Evolutionary conservation across 2,329 filamentous ascomycete species (phyloP).

Genomic region (Alternaria triticimaculans): DNA sequence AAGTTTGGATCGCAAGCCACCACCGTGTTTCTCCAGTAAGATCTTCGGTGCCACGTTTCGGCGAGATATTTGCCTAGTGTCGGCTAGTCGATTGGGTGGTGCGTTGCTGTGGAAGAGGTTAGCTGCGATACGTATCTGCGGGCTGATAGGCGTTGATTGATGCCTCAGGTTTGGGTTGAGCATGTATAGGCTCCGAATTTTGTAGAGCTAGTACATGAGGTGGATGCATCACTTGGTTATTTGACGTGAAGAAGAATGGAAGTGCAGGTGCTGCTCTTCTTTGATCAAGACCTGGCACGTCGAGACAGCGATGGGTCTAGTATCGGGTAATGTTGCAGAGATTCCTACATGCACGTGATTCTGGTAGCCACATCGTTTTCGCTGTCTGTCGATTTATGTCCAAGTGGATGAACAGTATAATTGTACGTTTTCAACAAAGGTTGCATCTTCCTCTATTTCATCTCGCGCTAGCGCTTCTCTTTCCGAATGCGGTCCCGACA

Average conservation of each 20-base stretch:
- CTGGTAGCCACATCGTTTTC: background rate
- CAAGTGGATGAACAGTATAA: background rate
- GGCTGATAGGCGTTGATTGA: background rate
- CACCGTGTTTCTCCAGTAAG: background rate
- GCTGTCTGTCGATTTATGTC: background rate
- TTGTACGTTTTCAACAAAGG: background rate
- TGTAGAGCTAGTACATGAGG: background rate
- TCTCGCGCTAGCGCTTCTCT: background rate
- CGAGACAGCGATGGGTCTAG: background rate
- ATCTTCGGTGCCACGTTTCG: background rate
- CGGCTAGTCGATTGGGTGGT: background rate
- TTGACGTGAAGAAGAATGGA: background rate
- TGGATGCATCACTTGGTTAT: background rate
- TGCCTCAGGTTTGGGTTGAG: background rate
- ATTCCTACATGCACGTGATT: background rate
- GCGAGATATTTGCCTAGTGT: background rate
- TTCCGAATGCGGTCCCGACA: background rate
- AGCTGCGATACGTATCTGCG: background rate
- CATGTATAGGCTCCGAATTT: background rate
- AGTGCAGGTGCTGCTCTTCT: background rate
- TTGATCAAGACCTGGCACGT: background rate
- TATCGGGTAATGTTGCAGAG: background rate
- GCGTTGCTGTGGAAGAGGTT: background rate
- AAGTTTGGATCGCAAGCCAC: background rate
- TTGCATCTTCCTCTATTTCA: background rate